phyloP scores from a whole-genome alignment of 2,329 filamentous ascomycete genomes.

The Biscogniauxia mediterranea region DNA sequence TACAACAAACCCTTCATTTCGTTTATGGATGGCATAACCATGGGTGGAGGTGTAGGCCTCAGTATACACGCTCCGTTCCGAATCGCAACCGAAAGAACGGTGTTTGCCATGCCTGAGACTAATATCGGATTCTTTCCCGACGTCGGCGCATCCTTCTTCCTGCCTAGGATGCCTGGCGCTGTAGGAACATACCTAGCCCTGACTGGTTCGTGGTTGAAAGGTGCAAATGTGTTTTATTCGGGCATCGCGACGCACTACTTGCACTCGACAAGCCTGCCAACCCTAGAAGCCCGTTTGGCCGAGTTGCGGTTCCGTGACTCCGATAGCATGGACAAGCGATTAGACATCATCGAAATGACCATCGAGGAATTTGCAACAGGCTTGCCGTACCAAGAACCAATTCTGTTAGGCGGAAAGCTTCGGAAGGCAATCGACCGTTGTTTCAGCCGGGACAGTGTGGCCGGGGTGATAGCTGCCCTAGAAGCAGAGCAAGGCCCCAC shows the following conservation, averaged over 20 bases:
- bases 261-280: constrained; percentile 81
- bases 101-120: constrained; percentile 98
- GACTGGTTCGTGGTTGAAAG: constrained; percentile 79
- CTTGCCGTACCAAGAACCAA: constrained; percentile 71
- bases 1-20: constrained; percentile 91
- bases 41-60: constrained; percentile 95
- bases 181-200: constrained; percentile 91
- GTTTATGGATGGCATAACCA: constrained; percentile 97
- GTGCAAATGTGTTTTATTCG: constrained; percentile 83
- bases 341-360: constrained; percentile 75
- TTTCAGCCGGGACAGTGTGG: constrained; percentile 66
- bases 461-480: constrained; percentile 69
- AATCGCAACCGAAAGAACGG: constrained; percentile 91
- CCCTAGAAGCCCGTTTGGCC: constrained; percentile 79
- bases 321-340: constrained; percentile 59
- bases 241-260: constrained; percentile 96
- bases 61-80: constrained; percentile 94
- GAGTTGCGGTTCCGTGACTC: constrained; percentile 88
- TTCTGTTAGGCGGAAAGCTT: constrained; percentile 65
- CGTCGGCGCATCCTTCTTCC: constrained; percentile 93
- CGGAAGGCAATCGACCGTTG: constrained; percentile 83
- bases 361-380: constrained; percentile 91
- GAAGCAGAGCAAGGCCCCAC: constrained; percentile 53
- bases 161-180: constrained; percentile 82
- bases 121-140: constrained; percentile 99